Evolutionary conservation across 2,329 filamentous ascomycete species (phyloP), one percentile per base, ranked within the genome.

Genomic region (Aplosporella prunicola): DNA sequence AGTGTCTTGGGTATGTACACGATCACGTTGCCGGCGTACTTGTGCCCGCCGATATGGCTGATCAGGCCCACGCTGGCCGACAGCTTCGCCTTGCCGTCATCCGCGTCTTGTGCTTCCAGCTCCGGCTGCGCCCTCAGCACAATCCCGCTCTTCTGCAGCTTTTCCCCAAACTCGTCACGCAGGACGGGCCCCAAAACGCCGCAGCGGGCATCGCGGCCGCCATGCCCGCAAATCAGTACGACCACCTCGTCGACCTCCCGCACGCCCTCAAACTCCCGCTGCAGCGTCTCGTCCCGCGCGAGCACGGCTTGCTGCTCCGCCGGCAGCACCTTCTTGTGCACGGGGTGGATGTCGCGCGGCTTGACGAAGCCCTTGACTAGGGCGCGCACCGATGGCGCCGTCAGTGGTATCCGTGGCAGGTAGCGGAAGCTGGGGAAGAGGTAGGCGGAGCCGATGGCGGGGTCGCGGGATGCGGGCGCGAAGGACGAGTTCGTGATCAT

Each of bases 181-280:
- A 96, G 64, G 2, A 85, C 61, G 0, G 87, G 86, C 0, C 85
- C 88, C 45, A 89, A 68, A 15, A 84, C 62, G 0, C 91, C 89
- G 52, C 91, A 98, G 35, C 91, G 72, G 50, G 69, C 66, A 54
- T 98, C 91, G 9, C 91, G 71, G 2, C 78, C 78, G 10, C 80
- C 82, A 50, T 98, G 91, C 0, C 87, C 86, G 53, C 91, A 98
- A 28, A 95, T 80, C 14, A 96, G 63, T 20, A 98, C 74, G n/a
- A 84, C 50, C 4, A 87, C 68, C 44, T 87, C 80, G 11, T 72
- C 52, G 7, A 82, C 72, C 41, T 77, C 72, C 9, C 71, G 63
- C 5, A 84, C 78, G 1, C 70, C 68, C 2, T 62, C 60, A 2
- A 85, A 64, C 0, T 58, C 45, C 0, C 52, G 36, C 17, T 67